Conservation (phyloP, 2,329 filamentous ascomycete genomes). For the Plenodomus biglobosus region DNA sequence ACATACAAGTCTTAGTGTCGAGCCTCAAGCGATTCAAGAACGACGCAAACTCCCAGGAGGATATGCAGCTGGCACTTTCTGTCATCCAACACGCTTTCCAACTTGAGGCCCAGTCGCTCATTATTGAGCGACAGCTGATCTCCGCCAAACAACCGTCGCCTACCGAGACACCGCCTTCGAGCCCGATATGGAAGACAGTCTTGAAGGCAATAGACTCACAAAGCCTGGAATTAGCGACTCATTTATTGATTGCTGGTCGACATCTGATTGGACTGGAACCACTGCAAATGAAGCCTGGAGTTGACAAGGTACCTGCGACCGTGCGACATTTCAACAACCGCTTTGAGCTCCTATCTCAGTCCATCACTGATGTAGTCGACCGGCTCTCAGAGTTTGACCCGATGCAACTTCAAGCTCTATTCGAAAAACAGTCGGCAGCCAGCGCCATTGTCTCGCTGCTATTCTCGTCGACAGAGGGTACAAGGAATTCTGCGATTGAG, state of each 20-base stretch:
- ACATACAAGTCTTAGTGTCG: constrained; percentile 49
- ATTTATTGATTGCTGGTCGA: constrained; percentile 69
- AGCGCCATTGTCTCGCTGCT: constrained; percentile 76
- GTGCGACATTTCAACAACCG: constrained; percentile 77
- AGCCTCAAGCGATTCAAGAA: constrained; percentile 34
- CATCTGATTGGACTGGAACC: constrained; percentile 75
- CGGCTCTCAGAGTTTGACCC: constrained; percentile 75
- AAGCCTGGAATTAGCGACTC: constrained; percentile 71
- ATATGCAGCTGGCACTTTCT: constrained; percentile 57
- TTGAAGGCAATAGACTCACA: constrained; percentile 67
- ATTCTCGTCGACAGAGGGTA: constrained; percentile 75
- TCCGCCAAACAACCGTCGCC: constrained; percentile 61
- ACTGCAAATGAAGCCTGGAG: constrained; percentile 52
- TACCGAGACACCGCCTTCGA: constrained; percentile 68
- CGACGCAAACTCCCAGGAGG: constrained; percentile 30
- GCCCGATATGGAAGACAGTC: constrained; percentile 76
- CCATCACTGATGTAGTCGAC: constrained; percentile 74
- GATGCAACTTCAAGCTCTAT: constrained; percentile 68
- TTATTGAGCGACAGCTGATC: constrained; percentile 68
- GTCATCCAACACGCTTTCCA: constrained; percentile 68
- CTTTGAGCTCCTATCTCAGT: constrained; percentile 62
- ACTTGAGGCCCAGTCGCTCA: constrained; percentile 70
- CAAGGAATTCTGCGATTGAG: constrained; percentile 78
- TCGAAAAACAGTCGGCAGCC: constrained; percentile 67
- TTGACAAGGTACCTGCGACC: constrained; percentile 51